A percentile compares a stretch with the other conserved stretches of the same genome.
phyloP scores from a whole-genome alignment of 2,329 filamentous ascomycete species.

The Thelonectria discophora region DNA sequence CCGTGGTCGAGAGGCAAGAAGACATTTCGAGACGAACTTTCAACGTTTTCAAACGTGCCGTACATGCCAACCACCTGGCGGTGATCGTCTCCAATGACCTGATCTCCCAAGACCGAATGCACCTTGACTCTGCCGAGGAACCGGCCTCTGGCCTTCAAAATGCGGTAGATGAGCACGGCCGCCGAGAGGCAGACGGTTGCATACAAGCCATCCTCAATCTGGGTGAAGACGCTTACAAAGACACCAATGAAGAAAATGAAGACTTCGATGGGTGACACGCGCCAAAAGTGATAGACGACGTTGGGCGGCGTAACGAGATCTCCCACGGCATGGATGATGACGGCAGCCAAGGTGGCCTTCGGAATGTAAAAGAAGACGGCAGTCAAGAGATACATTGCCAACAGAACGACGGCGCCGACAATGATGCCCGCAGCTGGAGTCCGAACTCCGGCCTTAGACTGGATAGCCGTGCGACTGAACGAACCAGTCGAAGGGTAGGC shows the following conservation, averaged over 20 bases:
- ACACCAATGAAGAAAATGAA: conserved; percentile 94
- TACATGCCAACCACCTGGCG: conserved; percentile 60
- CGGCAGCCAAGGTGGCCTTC: conserved; percentile 78
- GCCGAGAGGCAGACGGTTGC: conserved; percentile 80
- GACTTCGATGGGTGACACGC: conserved; percentile 88
- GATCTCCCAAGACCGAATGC: conserved; percentile 83
- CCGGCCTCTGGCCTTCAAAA: conserved; percentile 81
- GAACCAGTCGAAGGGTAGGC: conserved; percentile 94
- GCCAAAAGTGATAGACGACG: conserved; percentile 94
- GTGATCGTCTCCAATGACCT: conserved; percentile 71
- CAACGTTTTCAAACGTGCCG: conserved; percentile 60
- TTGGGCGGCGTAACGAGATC: conserved; percentile 92
- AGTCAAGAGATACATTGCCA: conserved; percentile 89
- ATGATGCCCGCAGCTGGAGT: conserved; percentile 92
- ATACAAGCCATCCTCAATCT: conserved; percentile 94
- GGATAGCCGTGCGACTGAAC: conserved; percentile 95
- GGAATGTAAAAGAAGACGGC: conserved; percentile 95
- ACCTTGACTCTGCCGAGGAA: conserved; percentile 77
- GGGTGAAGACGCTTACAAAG: conserved; percentile 85
- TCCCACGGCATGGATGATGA: conserved; percentile 95
- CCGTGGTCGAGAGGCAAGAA: conserved; percentile 87
- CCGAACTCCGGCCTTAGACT: conserved; percentile 93
- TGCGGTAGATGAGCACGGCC: conserved; percentile 81
- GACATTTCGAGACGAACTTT: conserved; percentile 72
- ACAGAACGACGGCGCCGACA: conserved; percentile 83